Evolutionary conservation across 805 yeast genomes (phyloP).

Genomic region (Komagataella kurtzmanii): DNA sequence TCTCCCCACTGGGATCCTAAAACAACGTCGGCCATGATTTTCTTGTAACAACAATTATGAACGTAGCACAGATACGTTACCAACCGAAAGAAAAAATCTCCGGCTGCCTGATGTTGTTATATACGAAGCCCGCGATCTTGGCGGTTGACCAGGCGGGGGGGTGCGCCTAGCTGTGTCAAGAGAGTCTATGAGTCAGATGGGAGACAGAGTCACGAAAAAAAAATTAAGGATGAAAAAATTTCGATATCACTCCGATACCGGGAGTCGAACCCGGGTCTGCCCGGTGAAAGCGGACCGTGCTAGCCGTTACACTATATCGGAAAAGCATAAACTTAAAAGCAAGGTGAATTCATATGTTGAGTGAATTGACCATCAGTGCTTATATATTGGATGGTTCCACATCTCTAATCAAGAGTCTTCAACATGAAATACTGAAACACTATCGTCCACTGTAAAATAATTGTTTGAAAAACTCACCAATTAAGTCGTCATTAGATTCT

Average conservation of each 20-base stretch:
- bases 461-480: too few species aligned
- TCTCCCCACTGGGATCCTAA: slow-evolving; percentile 99
- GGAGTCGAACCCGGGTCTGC: slow-evolving; percentile 83
- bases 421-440: neutral
- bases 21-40: slow-evolving; percentile 73
- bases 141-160: neutral
- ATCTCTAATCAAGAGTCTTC: neutral
- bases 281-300: slow-evolving; percentile 83
- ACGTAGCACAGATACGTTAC: neutral
- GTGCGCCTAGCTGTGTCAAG: neutral
- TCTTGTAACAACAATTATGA: neutral
- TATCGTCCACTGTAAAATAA: neutral
- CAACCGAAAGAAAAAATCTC: neutral
- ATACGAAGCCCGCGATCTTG: neutral
- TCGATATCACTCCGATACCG: slow-evolving; percentile 50
- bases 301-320: slow-evolving; percentile 81
- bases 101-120: neutral
- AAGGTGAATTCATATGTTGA: neutral
- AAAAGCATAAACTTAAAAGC: slow-evolving; percentile 7
- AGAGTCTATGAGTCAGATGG: neutral
- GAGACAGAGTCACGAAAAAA: neutral
- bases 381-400: neutral
- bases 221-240: neutral
- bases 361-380: too few species aligned
- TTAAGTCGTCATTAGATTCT: too few species aligned